Conservation (phyloP, 176 grass and related monocot genomes). For the Alloteropsis semialata region DNA sequence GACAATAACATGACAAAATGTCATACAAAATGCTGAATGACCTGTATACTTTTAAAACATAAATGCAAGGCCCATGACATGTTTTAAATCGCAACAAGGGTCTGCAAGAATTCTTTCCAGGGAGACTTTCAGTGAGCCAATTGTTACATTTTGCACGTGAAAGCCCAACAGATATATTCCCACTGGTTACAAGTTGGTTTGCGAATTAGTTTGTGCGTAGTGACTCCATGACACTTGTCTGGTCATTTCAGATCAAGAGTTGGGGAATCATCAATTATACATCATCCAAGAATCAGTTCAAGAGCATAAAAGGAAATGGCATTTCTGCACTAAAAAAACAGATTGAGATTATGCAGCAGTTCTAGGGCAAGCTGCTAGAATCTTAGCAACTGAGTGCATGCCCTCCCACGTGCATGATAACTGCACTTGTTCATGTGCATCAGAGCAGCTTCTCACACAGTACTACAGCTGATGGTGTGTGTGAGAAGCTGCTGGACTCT, state of each 20-base stretch:
- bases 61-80: neutral
- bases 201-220: neutral
- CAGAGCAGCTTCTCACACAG: neutral
- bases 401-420: neutral
- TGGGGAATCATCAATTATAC: neutral
- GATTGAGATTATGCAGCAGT: neutral
- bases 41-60: neutral
- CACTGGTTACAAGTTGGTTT: neutral
- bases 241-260: neutral
- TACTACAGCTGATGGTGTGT: neutral
- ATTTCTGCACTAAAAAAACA: neutral
- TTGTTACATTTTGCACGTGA: neutral
- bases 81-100: neutral
- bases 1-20: neutral
- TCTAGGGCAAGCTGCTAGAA: neutral
- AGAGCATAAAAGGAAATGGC: neutral
- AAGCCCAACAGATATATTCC: neutral
- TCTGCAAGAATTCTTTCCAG: neutral
- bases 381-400: neutral
- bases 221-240: neutral
- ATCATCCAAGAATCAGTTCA: neutral
- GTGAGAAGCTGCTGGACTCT: conserved; percentile 2
- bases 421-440: neutral
- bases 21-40: neutral
- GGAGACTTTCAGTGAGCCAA: neutral